Base-by-base conservation (phyloP, 129 eudicot species). In the Silybum marianum region DNA sequence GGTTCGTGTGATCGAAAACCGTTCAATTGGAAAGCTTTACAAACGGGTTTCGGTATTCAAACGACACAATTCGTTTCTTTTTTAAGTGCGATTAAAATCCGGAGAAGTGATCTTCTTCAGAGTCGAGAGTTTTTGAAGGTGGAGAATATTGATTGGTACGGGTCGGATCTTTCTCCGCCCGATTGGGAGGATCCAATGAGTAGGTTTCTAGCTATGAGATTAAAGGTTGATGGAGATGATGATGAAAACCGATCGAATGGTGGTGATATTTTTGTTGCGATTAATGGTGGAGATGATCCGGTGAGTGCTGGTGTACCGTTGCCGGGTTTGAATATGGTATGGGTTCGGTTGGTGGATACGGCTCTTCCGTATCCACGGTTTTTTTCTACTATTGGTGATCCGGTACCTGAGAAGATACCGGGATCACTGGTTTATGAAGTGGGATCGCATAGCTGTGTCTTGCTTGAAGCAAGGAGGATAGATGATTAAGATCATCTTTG, bases 341-440 rank as follows among this genome's bases (percentile, higher is more conserved):
- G 99, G 99, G 84, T 81, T 62, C 82, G 95, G 76, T 79, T 96
- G 90, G 91, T 93, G 24, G 99, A 96, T 76, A 96, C 99, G 5
- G 84, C 87, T 58, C 89, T 87, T 66, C 86, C 91, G 2, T 93
- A 84, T 81, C 99, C 99, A 0, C 95, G 91, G 1, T 96, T 91
- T 78, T 96, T 93, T 86, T 83, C 89, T 3, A 34, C 14, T 63
- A 84, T 84, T 4, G 99, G 98, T 72, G 88, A 87, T 14, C 81
- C 86, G 14, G 77, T 93, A 16, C 66, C 72, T 80, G 97, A 86
- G 82, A 88, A 78, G 80, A 78, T 76, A 74, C 86, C 86, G 12
- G 95, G 75, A 70, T 63, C 74, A 54, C 80, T 74, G 19, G 26
- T 72, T 7, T 93, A 96, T 58, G 91, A 91, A 71, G 72, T 93